These are phyloP conservation scores for Fagopyrum esculentum DNA, from an alignment of 148 eudicot species.

Conservation along the genomic window DNA sequence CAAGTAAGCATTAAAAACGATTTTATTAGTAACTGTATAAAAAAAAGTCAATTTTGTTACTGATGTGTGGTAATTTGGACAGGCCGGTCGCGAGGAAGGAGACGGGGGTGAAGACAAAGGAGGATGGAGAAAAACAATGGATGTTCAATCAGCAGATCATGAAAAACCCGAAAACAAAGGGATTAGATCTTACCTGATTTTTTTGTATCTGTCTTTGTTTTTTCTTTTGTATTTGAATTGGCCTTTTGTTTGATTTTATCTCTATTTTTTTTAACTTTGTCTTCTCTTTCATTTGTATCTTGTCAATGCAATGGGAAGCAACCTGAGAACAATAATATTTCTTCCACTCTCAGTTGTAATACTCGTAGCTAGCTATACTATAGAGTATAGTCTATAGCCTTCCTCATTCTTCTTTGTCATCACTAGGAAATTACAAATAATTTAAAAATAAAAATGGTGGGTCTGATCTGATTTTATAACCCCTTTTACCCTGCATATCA, in stretches of 20 bases:
- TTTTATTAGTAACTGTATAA: not conserved
- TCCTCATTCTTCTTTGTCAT: not conserved
- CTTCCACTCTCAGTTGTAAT: not conserved
- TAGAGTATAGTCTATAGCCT: not conserved
- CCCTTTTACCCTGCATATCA: not conserved
- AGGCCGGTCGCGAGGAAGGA: slow-evolving; percentile 23
- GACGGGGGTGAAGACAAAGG: slow-evolving; percentile 13
- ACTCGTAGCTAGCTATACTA: not conserved
- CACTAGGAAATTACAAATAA: not conserved
- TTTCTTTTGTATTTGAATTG: not conserved
- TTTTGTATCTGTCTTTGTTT: slow-evolving; percentile 1
- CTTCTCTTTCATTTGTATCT: not conserved
- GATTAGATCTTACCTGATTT: not conserved
- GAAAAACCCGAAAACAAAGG: not conserved
- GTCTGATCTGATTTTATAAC: not conserved
- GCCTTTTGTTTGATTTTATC: not conserved
- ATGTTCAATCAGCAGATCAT: not conserved
- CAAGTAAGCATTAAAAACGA: slow-evolving; percentile 17
- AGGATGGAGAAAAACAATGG: not conserved
- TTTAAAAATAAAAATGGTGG: not conserved
- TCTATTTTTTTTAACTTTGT: not conserved
- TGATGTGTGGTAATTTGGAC: not conserved
- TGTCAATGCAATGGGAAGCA: slow-evolving; percentile 15
- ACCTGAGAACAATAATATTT: slow-evolving; percentile 1
- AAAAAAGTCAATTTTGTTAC: not conserved